Evolutionary conservation across 768 basidiomycete species (phyloP), one percentile per base, ranked within the genome.

Genomic region (Udeniomyces megalosporus): DNA sequence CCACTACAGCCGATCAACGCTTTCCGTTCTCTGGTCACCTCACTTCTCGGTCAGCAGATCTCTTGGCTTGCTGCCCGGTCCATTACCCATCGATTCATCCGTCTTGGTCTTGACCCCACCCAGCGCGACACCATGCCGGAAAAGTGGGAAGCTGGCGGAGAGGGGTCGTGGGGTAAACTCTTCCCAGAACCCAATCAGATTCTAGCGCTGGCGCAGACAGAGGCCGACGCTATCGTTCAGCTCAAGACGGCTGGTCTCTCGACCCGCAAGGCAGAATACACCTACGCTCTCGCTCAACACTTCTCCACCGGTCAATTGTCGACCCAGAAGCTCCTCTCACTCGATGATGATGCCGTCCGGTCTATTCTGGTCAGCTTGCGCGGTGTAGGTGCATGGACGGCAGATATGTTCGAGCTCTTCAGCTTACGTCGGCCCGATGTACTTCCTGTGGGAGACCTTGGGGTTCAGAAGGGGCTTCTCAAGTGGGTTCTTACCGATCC

Each of bases 361-460:
- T 78, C 82, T 61, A 82, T 88, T 76, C 77, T 92, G 35, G 84
- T 82, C 42, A 81, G 81, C 69, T 85, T 90, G 28, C 78, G 81
- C 70, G 89, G 86, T 0, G 85, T 90, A 66, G 89, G 88, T 51
- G 78, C 26, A 26, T 55, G 68, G 69, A 60, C 74, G 79, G 87
- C 89, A 20, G 84, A 89, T 68, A 92, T 92, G 90, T 92, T 92
- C 69, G 80, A 85, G 14, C 87, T 95, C 48, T 92, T 92, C 73
- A 84, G 86, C 2, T 76, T 90, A 38, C 79, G 88, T 0, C 82
- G 88, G 17, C 4, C 34, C 8, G 34, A 22, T 34, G 22, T 14
- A 2, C 32, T 2, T 31, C 32, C 32, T 34, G 31, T 29, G 29
- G 88, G 72, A 8, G 88, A 92, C 68, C 78, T 92, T 17, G 88